Percentiles rank a stretch among this genome's conserved stretches.
phyloP scores from a whole-genome alignment of 2,329 filamentous ascomycete species.

The Penicillium nordicum region DNA sequence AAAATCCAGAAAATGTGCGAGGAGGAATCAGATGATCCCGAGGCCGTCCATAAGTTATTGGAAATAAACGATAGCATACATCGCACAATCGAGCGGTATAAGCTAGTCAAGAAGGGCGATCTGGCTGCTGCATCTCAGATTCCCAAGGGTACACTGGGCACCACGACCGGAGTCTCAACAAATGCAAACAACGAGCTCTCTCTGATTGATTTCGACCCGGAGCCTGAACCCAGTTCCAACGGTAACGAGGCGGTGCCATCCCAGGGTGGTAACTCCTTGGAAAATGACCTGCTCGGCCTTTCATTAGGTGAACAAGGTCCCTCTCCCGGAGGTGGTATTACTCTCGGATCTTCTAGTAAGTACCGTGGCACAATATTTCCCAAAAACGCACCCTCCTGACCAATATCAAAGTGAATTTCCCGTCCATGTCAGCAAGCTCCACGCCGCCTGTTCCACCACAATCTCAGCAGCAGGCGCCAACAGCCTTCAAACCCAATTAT shows the following conservation, averaged over 20 bases:
- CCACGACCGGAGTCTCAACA: conserved; percentile 62
- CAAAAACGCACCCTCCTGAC: background rate
- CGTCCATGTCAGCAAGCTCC: conserved; percentile 30
- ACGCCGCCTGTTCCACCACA: conserved; percentile 22
- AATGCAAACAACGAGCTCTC: conserved; percentile 76
- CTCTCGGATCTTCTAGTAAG: conserved; percentile 67
- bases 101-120: conserved; percentile 93
- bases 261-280: conserved; percentile 63
- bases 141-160: conserved; percentile 72
- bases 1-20: conserved; percentile 99
- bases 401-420: conserved; percentile 33
- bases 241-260: conserved; percentile 44
- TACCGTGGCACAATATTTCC: background rate
- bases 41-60: conserved; percentile 89
- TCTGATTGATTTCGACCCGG: conserved; percentile 80
- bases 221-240: conserved; percentile 45
- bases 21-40: conserved; percentile 94
- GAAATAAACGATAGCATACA: conserved; percentile 99
- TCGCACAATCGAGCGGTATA: conserved; percentile 91
- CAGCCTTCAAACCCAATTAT: conserved; percentile 52
- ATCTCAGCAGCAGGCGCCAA: conserved; percentile 41
- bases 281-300: conserved; percentile 86
- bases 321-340: conserved; percentile 75
- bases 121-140: conserved; percentile 78
- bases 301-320: conserved; percentile 71